Evolutionary conservation across 2,329 filamentous ascomycete genomes (phyloP).

Genomic region (Microdochium bolleyi): DNA sequence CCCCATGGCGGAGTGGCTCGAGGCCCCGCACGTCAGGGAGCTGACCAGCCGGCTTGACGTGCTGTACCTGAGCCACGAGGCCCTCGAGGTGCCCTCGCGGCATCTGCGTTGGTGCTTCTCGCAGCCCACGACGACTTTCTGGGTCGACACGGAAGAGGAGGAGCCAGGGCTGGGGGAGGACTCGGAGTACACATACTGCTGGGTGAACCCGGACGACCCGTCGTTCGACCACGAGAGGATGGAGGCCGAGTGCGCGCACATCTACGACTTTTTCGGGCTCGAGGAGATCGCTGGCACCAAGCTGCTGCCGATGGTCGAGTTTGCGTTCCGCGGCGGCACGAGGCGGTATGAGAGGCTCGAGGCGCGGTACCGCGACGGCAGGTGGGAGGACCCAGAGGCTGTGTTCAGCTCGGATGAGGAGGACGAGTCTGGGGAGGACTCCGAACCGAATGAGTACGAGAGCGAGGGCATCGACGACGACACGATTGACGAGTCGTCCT

Average conservation of each 20-base stretch:
- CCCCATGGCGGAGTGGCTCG: not conserved
- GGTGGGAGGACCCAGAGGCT: constrained; percentile 4
- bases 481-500: constrained; percentile 8
- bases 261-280: not conserved
- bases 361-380: not conserved
- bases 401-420: constrained; percentile 1
- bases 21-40: not conserved
- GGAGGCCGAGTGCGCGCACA: not conserved
- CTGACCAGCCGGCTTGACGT: constrained; percentile 4
- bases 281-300: not conserved
- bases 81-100: not conserved
- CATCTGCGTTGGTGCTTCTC: constrained; percentile 15
- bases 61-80: constrained; percentile 9
- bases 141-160: constrained; percentile 9
- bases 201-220: constrained; percentile 14
- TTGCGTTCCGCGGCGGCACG: constrained; percentile 3
- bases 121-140: constrained; percentile 10
- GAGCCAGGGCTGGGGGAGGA: constrained; percentile 9
- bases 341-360: constrained; percentile 5
- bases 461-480: constrained; percentile 13
- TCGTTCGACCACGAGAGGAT: constrained; percentile 2
- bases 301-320: constrained; percentile 10
- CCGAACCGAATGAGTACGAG: constrained; percentile 13
- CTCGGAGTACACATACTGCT: constrained; percentile 15
- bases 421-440: constrained; percentile 2